Conservation (phyloP, 345 rosid genomes). For the Cardiospermum halicacabum region DNA sequence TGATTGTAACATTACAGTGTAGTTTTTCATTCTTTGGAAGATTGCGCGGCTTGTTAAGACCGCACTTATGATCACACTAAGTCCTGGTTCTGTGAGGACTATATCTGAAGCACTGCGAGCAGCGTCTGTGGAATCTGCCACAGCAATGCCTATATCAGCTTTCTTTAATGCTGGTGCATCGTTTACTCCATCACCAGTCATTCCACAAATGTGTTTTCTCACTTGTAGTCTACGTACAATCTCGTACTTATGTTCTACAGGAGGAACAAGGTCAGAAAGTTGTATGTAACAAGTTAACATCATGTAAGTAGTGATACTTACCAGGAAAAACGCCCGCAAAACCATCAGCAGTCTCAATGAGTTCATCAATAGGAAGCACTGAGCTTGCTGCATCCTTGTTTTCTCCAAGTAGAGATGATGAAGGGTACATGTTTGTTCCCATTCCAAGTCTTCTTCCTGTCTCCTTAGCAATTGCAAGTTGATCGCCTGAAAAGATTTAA, state of each 20-base stretch:
- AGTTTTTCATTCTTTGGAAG: constrained; percentile 66
- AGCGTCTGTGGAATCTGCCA: constrained; percentile 63
- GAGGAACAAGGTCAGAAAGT: constrained; percentile 7
- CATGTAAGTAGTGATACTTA: constrained; percentile 9
- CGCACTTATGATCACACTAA: constrained; percentile 59
- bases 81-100: constrained; percentile 58
- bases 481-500: constrained; percentile 37
- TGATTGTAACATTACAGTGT: constrained; percentile 33
- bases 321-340: constrained; percentile 71
- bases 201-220: constrained; percentile 51
- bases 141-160: constrained; percentile 68
- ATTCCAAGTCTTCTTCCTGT: constrained; percentile 67
- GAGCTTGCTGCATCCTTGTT: constrained; percentile 25
- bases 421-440: constrained; percentile 48
- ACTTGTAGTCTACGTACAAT: constrained; percentile 47
- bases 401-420: constrained; percentile 48
- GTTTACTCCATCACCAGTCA: constrained; percentile 68
- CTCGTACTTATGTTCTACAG: constrained; percentile 54
- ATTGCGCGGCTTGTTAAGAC: constrained; percentile 63
- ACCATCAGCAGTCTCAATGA: constrained; percentile 47
- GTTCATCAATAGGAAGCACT: constrained; percentile 39
- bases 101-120: constrained; percentile 62
- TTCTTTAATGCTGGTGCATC: constrained; percentile 62
- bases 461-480: constrained; percentile 62
- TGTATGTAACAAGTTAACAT: background rate